phyloP scores from a whole-genome alignment of 768 basidiomycete species.

The Naganishia friedmannii region DNA sequence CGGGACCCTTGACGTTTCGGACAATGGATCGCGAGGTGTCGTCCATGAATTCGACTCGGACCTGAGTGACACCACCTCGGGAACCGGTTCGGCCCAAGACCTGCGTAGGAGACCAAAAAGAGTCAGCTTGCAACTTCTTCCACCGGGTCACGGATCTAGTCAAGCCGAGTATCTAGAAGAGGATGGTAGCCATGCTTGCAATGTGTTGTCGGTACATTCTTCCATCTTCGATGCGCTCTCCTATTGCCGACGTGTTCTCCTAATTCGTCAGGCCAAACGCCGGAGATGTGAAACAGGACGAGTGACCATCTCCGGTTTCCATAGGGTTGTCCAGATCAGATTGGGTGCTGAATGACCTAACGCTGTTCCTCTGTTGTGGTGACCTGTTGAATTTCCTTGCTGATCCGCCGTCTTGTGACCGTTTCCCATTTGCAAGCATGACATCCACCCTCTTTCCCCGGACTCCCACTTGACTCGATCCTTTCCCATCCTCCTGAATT shows the following conservation, averaged over 20 bases:
- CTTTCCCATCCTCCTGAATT: no score
- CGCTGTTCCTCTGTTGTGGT: background rate
- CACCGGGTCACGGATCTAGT: background rate
- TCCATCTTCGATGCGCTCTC: no score
- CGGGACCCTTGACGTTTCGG: conserved; percentile 98
- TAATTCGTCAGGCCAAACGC: no score
- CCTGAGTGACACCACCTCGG: conserved; percentile 98
- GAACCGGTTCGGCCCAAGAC: conserved; percentile 98
- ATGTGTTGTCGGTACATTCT: no score
- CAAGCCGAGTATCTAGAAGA: background rate
- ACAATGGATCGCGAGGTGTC: conserved; percentile 93
- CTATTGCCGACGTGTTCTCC: no score
- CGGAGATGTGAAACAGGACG: no score
- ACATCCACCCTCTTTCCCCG: background rate
- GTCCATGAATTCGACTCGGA: conserved; percentile 99
- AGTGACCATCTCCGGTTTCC: no score
- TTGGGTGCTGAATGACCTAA: no score
- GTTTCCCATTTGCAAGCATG: conserved; percentile 6
- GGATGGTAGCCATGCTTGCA: background rate
- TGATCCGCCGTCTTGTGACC: background rate
- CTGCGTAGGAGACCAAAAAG: conserved; percentile 55
- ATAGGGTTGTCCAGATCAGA: no score
- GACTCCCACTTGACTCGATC: conserved; percentile 4
- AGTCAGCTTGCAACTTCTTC: background rate
- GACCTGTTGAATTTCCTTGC: background rate